Conservation (phyloP, 1,139 yeast genomes). For the Wickerhamomyces sp. region DNA sequence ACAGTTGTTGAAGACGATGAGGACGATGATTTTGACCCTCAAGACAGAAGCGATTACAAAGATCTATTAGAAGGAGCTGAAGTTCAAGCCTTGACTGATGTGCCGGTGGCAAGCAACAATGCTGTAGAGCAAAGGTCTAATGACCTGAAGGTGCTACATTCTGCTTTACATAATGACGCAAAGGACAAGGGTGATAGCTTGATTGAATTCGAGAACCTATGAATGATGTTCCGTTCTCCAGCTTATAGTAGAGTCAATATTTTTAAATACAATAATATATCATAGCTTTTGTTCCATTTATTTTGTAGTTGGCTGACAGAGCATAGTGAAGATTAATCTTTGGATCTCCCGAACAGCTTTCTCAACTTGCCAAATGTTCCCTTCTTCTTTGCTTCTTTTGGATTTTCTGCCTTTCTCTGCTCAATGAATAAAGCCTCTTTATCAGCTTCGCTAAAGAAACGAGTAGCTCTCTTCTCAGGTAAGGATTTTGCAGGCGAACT, state of each 20-base stretch:
- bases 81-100: slow-evolving; percentile 33
- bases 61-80: slow-evolving; percentile 44
- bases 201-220: slow-evolving; percentile 22
- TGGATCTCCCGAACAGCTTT: slow-evolving; percentile 51
- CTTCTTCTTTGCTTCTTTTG: slow-evolving; percentile 38
- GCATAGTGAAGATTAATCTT: too few species aligned
- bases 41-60: slow-evolving; percentile 42
- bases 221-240: slow-evolving; percentile 2
- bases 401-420: slow-evolving; percentile 14
- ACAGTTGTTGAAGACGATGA: slow-evolving; percentile 36
- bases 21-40: slow-evolving; percentile 40
- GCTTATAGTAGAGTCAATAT: too few species aligned
- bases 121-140: slow-evolving; percentile 14
- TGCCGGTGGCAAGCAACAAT: slow-evolving; percentile 15
- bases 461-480: slow-evolving; percentile 21
- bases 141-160: slow-evolving; percentile 21
- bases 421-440: slow-evolving; percentile 13
- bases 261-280: too few species aligned
- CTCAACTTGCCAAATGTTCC: slow-evolving; percentile 51
- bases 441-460: slow-evolving; percentile 22
- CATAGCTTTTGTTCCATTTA: too few species aligned
- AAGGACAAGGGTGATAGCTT: slow-evolving; percentile 7
- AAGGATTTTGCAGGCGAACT: slow-evolving; percentile 17
- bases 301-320: too few species aligned
- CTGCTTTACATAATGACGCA: slow-evolving; percentile 12